phyloP scores from a whole-genome alignment of 495 filamentous ascomycete genomes.

The Acidiella bohemica region DNA sequence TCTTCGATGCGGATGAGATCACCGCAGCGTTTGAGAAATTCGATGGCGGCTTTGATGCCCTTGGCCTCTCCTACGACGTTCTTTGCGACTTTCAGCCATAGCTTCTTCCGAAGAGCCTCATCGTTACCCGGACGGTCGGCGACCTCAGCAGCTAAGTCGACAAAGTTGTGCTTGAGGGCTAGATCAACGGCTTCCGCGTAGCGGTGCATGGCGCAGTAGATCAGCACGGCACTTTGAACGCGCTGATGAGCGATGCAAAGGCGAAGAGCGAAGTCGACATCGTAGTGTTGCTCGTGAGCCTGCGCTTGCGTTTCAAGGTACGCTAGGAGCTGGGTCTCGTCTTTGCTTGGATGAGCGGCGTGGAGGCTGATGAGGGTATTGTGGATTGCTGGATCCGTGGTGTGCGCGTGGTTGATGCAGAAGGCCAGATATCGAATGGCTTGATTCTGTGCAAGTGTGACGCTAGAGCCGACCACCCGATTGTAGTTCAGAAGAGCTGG shows the following conservation, averaged over 20 bases:
- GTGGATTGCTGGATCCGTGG: constrained; percentile 79
- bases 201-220: constrained; percentile 89
- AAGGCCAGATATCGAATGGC: constrained; percentile 88
- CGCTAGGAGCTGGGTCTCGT: constrained; percentile 69
- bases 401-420: constrained; percentile 76
- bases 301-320: constrained; percentile 71
- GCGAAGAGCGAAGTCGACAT: constrained; percentile 92
- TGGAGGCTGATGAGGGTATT: constrained; percentile 96
- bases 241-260: constrained; percentile 88
- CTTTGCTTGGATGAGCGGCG: constrained; percentile 66
- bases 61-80: constrained; percentile 76
- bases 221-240: constrained; percentile 85
- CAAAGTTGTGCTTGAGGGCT: constrained; percentile 72
- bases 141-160: constrained; percentile 76
- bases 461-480: constrained; percentile 42
- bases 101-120: constrained; percentile 69
- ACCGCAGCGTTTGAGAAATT: constrained; percentile 83
- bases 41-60: constrained; percentile 87
- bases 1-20: constrained; percentile 90
- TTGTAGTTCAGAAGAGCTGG: constrained; percentile 91
- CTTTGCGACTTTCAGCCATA: constrained; percentile 88
- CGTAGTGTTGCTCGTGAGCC: constrained; percentile 53
- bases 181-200: constrained; percentile 86
- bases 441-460: constrained; percentile 62
- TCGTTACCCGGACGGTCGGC: constrained; percentile 71